Base-by-base conservation (phyloP, 1,284 basidiomycete species). In the Naganishia cerealis region DNA sequence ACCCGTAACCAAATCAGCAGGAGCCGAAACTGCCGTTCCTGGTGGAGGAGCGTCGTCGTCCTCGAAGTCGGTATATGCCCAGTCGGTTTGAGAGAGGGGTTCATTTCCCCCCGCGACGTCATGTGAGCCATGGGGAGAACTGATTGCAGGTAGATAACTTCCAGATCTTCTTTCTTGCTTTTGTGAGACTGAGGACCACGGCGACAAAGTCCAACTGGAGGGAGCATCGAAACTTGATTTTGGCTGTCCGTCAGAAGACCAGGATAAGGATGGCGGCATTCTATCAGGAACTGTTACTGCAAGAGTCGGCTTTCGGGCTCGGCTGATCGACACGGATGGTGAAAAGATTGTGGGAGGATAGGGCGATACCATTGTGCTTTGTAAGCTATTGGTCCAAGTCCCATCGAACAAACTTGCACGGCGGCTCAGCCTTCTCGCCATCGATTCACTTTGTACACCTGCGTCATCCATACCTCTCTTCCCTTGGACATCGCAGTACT, bases 301-400 rank as follows among this genome's bases (percentile, higher is more conserved):
- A 24, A 63, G 50, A 24, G 10, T 63, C 38, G 61, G 61, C 53
- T 63, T 63, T 33, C 38, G 21, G 16, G 61, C 40, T 54, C 53
- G 52, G 13, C 38, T 63, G 24, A 63, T 26, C 10, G 50, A 54
- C 1, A 54, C 61, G 4, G 61, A 54, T 18, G 61, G 61, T 21
- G 61, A 63, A 38, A 63, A 63, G 38, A 63, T 33, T n/a, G 61
- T 63, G 7, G 61, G 61, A 18, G 61, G 50, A 42, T 54, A 63
- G 10, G 61, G 61, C 36, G 61, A 63, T 6, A 63, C 50, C 61
- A 63, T 63, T 38, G 61, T 63, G n/a, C 61, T 63, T 40, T 52
- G 61, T 26, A 63, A 24, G 38, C 50, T 54, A 38, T 63, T 63
- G 18, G 61, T 54, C 61, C 61, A 63, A 26, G 61, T 40, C 42